These are phyloP conservation scores for Euphorbia schlechtendalii DNA, from an alignment of 441 rosid genomes.

Conservation along the genomic window DNA sequence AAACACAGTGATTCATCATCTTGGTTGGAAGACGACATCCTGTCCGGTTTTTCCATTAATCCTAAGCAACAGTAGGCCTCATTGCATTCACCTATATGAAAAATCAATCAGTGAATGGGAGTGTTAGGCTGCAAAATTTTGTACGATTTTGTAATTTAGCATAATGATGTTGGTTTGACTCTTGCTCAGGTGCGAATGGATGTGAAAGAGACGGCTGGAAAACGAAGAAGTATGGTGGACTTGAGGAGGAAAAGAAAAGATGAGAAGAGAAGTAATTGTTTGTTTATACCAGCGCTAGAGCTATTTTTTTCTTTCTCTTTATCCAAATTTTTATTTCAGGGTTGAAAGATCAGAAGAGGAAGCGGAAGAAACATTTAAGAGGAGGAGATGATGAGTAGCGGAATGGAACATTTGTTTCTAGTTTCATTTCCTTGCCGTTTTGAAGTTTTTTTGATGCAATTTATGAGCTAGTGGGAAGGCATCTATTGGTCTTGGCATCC, in stretches of 20 bases:
- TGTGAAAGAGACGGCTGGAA: slow-evolving; percentile 48
- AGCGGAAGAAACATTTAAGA: slow-evolving; percentile 43
- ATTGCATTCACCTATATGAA: background rate
- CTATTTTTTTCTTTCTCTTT: background rate
- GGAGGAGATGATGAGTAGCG: slow-evolving; percentile 18
- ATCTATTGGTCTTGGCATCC: background rate
- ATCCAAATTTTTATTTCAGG: slow-evolving; percentile 32
- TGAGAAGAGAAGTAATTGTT: slow-evolving; percentile 65
- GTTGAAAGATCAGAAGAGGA: slow-evolving; percentile 65
- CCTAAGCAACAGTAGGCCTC: background rate
- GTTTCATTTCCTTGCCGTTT: too few species aligned
- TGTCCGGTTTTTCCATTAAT: background rate
- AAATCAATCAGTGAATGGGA: background rate
- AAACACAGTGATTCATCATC: background rate
- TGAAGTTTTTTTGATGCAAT: background rate
- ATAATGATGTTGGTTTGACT: background rate
- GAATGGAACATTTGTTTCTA: slow-evolving; percentile 8
- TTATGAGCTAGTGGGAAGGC: background rate
- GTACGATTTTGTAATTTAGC: background rate
- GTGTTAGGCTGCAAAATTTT: background rate
- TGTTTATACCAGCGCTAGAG: background rate
- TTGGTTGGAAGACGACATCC: background rate
- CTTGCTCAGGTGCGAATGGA: slow-evolving; percentile 43
- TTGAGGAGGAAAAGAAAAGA: slow-evolving; percentile 65
- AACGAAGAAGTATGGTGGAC: slow-evolving; percentile 38